Evolutionary conservation across 441 rosid genomes (phyloP).

Genomic region (Raphanus hybrid): DNA sequence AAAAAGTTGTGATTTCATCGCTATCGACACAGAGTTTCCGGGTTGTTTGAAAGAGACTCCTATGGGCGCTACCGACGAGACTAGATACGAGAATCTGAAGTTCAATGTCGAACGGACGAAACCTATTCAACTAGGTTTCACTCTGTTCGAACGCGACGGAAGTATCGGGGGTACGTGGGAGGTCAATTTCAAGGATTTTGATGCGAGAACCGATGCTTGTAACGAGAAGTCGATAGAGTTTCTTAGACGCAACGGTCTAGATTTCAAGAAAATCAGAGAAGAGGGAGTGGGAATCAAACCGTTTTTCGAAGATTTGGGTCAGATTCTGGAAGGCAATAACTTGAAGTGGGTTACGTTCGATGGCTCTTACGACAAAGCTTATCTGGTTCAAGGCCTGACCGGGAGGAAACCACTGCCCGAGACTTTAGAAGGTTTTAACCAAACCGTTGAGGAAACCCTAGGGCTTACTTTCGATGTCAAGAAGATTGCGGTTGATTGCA

Average conservation of each 20-base stretch:
- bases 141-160: background rate
- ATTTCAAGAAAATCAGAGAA: constrained; percentile 11
- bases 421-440: background rate
- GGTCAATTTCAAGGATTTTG: constrained; percentile 24
- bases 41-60: constrained; percentile 14
- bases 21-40: constrained; percentile 23
- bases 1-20: background rate
- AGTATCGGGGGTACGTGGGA: constrained; percentile 24
- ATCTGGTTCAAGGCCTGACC: background rate
- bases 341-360: constrained; percentile 21
- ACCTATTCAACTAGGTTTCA: constrained; percentile 30
- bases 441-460: background rate
- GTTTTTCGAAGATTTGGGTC: constrained; percentile 2
- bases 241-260: constrained; percentile 2
- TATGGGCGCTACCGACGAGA: background rate
- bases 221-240: constrained; percentile 24
- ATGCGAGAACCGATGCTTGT: background rate
- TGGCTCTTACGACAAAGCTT: constrained; percentile 20
- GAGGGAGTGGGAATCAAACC: background rate
- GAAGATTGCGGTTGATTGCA: background rate
- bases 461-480: background rate
- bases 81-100: background rate
- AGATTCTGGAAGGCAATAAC: background rate
- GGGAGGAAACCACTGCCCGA: constrained; percentile 1
- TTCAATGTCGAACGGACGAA: constrained; percentile 23